A percentile compares a stretch with the other conserved stretches of the same genome.
Evolutionary conservation across 2,329 filamentous ascomycete species (phyloP).

Genomic region (Venturiaceae sp.): DNA sequence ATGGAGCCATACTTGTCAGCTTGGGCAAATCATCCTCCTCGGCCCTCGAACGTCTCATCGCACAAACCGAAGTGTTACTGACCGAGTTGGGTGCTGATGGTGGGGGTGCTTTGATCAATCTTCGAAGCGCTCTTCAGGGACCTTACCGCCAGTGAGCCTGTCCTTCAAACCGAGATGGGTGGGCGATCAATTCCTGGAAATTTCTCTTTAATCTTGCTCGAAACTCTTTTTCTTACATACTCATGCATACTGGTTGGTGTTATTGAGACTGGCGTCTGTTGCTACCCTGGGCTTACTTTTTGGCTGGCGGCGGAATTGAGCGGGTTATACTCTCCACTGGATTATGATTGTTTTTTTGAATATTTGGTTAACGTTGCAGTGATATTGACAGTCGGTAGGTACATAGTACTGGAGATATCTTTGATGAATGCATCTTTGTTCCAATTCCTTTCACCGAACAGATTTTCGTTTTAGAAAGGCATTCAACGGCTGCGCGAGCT

Average conservation of each 20-base stretch:
- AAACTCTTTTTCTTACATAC: not conserved
- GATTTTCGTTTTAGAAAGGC: not conserved
- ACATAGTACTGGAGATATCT: not conserved
- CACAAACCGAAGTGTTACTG: slow-evolving; percentile 80
- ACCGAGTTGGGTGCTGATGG: slow-evolving; percentile 68
- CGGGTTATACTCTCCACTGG: slow-evolving; percentile 2
- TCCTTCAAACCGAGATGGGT: not conserved
- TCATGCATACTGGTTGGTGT: not conserved
- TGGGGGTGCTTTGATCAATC: slow-evolving; percentile 67
- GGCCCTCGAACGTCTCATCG: slow-evolving; percentile 73
- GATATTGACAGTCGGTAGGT: not conserved
- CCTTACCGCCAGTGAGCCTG: not conserved
- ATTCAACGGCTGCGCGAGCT: not conserved
- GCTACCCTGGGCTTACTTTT: not conserved
- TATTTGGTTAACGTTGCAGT: not conserved
- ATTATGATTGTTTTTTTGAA: not conserved
- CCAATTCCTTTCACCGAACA: not conserved
- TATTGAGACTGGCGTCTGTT: not conserved
- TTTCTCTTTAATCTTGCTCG: not conserved
- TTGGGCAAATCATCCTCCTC: slow-evolving; percentile 83
- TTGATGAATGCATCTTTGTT: not conserved
- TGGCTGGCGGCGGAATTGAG: not conserved
- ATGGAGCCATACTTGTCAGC: slow-evolving; percentile 83
- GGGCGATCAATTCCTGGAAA: not conserved
- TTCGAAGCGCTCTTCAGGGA: not conserved